Evolutionary conservation across 1,139 yeast genomes (phyloP).

Genomic region (Geotrichum klebahnii): DNA sequence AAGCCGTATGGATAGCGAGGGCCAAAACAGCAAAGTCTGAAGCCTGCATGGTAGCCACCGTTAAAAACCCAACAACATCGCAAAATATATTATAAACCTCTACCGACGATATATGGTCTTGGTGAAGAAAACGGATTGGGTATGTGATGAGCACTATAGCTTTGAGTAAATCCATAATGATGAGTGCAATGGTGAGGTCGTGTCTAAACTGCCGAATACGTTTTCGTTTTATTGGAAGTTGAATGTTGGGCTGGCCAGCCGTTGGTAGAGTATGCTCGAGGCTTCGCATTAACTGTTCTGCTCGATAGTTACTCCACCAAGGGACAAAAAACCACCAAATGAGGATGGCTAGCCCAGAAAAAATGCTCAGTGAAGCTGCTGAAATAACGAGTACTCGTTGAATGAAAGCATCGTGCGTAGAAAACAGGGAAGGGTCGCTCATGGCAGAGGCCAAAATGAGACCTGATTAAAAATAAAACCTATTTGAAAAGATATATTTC

Average conservation of each 20-base stretch:
- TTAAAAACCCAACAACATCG: constrained; percentile 70
- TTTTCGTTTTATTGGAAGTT: constrained; percentile 4
- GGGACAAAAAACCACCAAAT: constrained; percentile 22
- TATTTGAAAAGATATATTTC: too few relatives aligned
- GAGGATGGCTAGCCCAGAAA: constrained; percentile 16
- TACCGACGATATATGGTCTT: constrained; percentile 27
- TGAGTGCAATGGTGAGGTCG: constrained; percentile 58
- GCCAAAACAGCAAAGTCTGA: constrained; percentile 67
- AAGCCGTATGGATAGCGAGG: constrained; percentile 74
- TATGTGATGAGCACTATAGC: constrained; percentile 61
- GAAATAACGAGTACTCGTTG: constrained; percentile 17
- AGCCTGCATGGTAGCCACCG: constrained; percentile 51
- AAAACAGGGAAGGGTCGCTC: background rate
- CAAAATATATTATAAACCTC: constrained; percentile 42
- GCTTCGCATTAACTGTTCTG: background rate
- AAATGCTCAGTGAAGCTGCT: constrained; percentile 18
- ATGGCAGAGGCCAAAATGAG: background rate
- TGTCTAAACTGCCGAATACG: constrained; percentile 55
- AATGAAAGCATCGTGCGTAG: constrained; percentile 15
- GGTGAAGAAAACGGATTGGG: constrained; percentile 54
- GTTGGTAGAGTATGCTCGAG: background rate
- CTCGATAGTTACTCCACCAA: constrained; percentile 7
- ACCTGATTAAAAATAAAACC: background rate
- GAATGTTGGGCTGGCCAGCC: background rate
- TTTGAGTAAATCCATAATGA: constrained; percentile 70